Base-by-base conservation (phyloP, 2,329 filamentous ascomycete genomes). In the Chrysoporthe austroafricana region DNA sequence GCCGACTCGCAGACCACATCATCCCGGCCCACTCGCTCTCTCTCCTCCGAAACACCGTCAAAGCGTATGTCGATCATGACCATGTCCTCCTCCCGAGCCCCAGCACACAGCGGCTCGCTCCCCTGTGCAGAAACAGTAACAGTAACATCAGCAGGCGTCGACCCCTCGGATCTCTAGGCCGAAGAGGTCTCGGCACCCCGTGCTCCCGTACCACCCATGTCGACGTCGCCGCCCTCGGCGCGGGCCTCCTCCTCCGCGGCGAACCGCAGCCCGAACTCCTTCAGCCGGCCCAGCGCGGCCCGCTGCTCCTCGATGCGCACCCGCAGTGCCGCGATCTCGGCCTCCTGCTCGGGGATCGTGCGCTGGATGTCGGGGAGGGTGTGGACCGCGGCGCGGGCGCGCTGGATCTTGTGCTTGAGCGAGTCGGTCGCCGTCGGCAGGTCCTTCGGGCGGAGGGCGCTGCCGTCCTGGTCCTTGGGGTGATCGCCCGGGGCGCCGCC, bases 341-440 rank as follows among this genome's bases (percentile, higher is more conserved):
- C 84, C 72, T 90, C 84, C 80, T 95, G 92, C 76, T 93, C 90
- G 66, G 84, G 84, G 16, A 90, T 80, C 5, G 82, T 85, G 64
- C 91, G 84, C 21, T 87, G 82, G 76, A 95, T 87, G 78, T 94
- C 92, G 11, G 90, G 91, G 72, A 96, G 78, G 39, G 82, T 81
- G 74, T 85, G 83, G 63, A 94, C 82, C 72, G 89, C 86, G 44
- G 83, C 84, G 62, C 91, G 85, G 62, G 94, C 94, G 72, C 90
- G 90, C 77, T 94, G 91, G 68, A 98, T 86, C 79, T 93, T 92
- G 79, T 94, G 90, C 79, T 93, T 94, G 73, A 97, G 84, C 46
- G 87, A 86, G 74, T 93, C 91, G 1, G 92, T 91, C 46, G 92
- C 93, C 2, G 89, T 86, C 2, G 91, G 88, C 18, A 98, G 86